These are phyloP conservation scores for Alisma plantagoaquatica DNA, from an alignment of 106 monocot species.

Conservation along the genomic window DNA sequence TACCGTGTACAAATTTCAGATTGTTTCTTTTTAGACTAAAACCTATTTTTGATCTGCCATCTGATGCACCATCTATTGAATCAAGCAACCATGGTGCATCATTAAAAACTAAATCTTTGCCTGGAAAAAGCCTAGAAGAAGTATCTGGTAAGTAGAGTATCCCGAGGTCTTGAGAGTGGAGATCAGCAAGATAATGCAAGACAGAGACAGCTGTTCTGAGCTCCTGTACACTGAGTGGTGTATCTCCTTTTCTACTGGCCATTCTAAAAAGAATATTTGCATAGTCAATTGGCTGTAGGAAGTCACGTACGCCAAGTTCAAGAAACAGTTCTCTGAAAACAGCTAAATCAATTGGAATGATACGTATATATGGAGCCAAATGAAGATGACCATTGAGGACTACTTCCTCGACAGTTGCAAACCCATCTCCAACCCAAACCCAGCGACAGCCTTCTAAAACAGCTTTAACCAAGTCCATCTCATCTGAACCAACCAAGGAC, in stretches of 20 bases:
- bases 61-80: slow-evolving; percentile 27
- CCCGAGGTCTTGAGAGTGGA: slow-evolving; percentile 54
- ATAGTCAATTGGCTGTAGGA: slow-evolving; percentile 68
- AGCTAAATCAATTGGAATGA: slow-evolving; percentile 94
- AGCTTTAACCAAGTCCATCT: slow-evolving; percentile 98
- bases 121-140: slow-evolving; percentile 52
- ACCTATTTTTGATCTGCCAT: slow-evolving; percentile 21
- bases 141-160: slow-evolving; percentile 66
- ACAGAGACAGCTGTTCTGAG: slow-evolving; percentile 50
- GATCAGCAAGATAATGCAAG: slow-evolving; percentile 69
- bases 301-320: slow-evolving; percentile 73
- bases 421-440: slow-evolving; percentile 99
- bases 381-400: slow-evolving; percentile 92
- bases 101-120: slow-evolving; percentile 86
- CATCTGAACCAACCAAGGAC: slow-evolving; percentile 80
- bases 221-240: slow-evolving; percentile 62
- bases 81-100: slow-evolving; percentile 98
- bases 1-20: slow-evolving; percentile 83
- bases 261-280: slow-evolving; percentile 81
- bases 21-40: slow-evolving; percentile 32
- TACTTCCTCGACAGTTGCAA: slow-evolving; percentile 85
- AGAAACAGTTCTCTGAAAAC: slow-evolving; percentile 85
- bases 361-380: slow-evolving; percentile 93
- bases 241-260: slow-evolving; percentile 43
- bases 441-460: slow-evolving; percentile 89